Evolutionary conservation across 805 yeast genomes (phyloP).

Genomic region (Hanseniaspora clermontiae): DNA sequence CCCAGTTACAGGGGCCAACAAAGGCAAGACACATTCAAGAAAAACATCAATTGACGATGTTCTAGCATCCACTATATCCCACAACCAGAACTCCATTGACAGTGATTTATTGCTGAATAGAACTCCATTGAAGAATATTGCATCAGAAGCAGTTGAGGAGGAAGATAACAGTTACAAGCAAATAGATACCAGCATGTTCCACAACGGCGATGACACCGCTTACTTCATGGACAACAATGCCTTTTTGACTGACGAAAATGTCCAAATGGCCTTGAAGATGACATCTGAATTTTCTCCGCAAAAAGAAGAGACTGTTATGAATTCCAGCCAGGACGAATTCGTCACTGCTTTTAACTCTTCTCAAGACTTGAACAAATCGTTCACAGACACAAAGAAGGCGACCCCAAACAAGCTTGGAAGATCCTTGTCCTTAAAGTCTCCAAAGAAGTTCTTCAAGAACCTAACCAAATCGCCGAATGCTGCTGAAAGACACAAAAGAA

Average conservation of each 20-base stretch:
- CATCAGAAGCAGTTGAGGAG: slow-evolving; percentile 12
- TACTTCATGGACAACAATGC: neutral
- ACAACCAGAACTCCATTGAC: slow-evolving; percentile 3
- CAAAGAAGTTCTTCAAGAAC: slow-evolving; percentile 17
- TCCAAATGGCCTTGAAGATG: slow-evolving; percentile 8
- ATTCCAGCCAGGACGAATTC: neutral
- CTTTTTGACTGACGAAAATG: slow-evolving; percentile 2
- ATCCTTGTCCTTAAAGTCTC: slow-evolving; percentile 27
- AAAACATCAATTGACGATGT: slow-evolving; percentile 22
- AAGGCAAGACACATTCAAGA: slow-evolving; percentile 3
- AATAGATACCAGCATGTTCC: neutral
- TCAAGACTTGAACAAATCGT: neutral
- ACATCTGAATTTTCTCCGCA: slow-evolving; percentile 8
- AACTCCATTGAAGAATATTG: slow-evolving; percentile 21
- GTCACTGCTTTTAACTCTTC: slow-evolving; percentile 3
- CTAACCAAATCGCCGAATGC: slow-evolving; percentile 5
- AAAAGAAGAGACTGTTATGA: neutral
- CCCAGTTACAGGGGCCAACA: neutral
- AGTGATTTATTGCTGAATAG: slow-evolving; percentile 16
- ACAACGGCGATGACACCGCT: neutral
- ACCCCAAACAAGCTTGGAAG: slow-evolving; percentile 21
- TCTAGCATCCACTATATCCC: slow-evolving; percentile 18
- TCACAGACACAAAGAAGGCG: neutral
- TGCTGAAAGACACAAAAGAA: neutral
- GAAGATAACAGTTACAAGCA: neutral